Evolutionary conservation across 164 flowering plant species (phyloP), one percentile per base, ranked within the genome.

Genomic region (Vitis cinerea): DNA sequence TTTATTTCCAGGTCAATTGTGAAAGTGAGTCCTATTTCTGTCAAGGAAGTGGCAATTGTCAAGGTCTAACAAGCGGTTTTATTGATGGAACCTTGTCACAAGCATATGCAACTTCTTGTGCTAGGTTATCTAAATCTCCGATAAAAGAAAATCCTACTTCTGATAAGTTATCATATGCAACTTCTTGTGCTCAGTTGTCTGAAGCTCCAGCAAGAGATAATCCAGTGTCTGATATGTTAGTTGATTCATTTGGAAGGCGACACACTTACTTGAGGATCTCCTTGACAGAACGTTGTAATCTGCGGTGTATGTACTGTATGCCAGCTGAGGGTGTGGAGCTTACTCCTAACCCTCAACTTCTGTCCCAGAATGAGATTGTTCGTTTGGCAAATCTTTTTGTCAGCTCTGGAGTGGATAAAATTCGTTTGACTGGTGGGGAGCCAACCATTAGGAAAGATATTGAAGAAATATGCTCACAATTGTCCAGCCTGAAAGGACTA

Each of bases 381-480:
- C 89, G 86, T 16, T 59, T 95, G 75, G 97, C 93, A 53, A 78
- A 73, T 81, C 80, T 95, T 10, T 93, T 95, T 82, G 96, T 91
- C 13, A 81, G 80, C 71, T 81, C 93, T 12, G 99, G 99, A 2
- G 99, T 93, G 47, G 71, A 85, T 71, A 95, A 95, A 72, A 93
- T 95, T 67, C 94, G 98, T 51, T 75, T 95, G 76, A 95, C 98
- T 57, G 99, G 98, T 29, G 98, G 99, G 59, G 98, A 95, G 86
- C 99, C 99, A 29, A 88, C 97, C 15, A 64, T 90, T 54, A 86
- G 99, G 80, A 90, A 89, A 69, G 98, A 95, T 77, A 84, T 95
- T 53, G 97, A 90, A 68, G 97, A 93, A 3, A 84, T 93, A 66
- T 95, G 99, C 72, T 83, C 79, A 47, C 79, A 78, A 60, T 59